Evolutionary conservation across 352 stramenopile genomes (phyloP).

Genomic region (Globisporangium iwayamae): DNA sequence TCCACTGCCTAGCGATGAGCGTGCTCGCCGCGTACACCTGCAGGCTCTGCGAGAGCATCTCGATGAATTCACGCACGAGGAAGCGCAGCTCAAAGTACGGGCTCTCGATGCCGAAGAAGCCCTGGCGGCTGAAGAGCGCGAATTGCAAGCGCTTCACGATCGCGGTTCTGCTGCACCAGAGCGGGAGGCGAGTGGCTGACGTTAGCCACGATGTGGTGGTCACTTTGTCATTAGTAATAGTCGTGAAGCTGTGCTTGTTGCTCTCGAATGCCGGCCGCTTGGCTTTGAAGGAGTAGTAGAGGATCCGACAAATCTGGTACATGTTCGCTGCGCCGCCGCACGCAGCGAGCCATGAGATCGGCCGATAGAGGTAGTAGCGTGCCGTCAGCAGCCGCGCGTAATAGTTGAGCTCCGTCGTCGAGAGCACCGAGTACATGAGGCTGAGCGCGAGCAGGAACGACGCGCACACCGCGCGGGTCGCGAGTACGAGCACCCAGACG

Average conservation of each 20-base stretch:
- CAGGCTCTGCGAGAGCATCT: slow-evolving; percentile 24
- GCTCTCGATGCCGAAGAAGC: slow-evolving; percentile 15
- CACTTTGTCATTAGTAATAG: background rate
- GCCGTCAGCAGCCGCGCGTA: slow-evolving; percentile 16
- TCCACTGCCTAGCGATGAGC: slow-evolving; percentile 15
- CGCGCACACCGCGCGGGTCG: slow-evolving; percentile 1
- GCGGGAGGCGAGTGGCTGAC: background rate
- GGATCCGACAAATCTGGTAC: slow-evolving; percentile 10
- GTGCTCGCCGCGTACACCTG: slow-evolving; percentile 19
- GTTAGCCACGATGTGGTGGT: background rate
- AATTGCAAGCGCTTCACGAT: background rate
- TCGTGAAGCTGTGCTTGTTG: background rate
- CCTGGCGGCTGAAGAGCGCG: background rate
- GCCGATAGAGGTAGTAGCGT: slow-evolving; percentile 2
- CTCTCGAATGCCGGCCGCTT: background rate
- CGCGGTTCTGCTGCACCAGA: background rate
- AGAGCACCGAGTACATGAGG: slow-evolving; percentile 12
- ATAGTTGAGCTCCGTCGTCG: slow-evolving; percentile 14
- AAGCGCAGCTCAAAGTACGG: slow-evolving; percentile 21
- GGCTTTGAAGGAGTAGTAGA: slow-evolving; percentile 5
- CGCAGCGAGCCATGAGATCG: background rate
- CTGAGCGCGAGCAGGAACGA: slow-evolving; percentile 10
- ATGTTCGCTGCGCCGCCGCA: background rate
- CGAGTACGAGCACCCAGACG: slow-evolving; percentile 8
- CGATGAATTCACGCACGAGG: slow-evolving; percentile 15